Conservation (phyloP, 1,284 basidiomycete species). For the Marasmius sp. region DNA sequence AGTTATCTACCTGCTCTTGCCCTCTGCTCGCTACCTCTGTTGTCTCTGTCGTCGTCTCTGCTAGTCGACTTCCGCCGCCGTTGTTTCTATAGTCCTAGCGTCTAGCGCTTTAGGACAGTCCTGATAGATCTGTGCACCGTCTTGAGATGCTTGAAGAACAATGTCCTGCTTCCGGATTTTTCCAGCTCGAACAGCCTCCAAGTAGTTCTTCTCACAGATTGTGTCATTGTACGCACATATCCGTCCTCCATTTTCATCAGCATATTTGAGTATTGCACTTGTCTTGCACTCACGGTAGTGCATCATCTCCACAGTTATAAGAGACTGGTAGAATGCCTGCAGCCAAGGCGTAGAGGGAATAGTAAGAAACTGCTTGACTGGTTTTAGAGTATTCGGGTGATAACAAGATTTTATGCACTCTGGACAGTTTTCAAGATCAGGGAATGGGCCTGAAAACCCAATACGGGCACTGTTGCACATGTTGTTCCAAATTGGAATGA, state of each 20-base stretch:
- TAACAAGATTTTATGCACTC: constrained; percentile 20
- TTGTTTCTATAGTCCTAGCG: too few species aligned
- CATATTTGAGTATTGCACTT: not conserved
- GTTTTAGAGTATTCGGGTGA: not conserved
- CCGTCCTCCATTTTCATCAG: not conserved
- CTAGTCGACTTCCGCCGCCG: too few species aligned
- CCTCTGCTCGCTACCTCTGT: too few species aligned
- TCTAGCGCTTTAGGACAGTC: too few species aligned
- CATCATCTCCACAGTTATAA: not conserved
- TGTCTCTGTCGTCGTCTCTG: too few species aligned
- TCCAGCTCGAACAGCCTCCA: not conserved
- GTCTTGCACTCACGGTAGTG: not conserved
- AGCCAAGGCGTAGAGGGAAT: constrained; percentile 35
- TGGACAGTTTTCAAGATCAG: constrained; percentile 16
- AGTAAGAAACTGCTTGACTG: constrained; percentile 27
- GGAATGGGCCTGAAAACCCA: constrained; percentile 30
- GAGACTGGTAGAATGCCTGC: constrained; percentile 24
- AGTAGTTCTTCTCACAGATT: not conserved
- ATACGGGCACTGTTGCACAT: constrained; percentile 32
- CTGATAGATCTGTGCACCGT: constrained; percentile 15
- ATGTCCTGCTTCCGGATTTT: not conserved
- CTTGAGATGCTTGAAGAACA: constrained; percentile 5
- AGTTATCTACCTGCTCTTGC: too few species aligned
- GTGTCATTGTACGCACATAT: not conserved
- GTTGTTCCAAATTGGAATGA: not conserved